Evolutionary conservation across 805 yeast genomes (phyloP), one percentile per base, ranked within the genome.

Genomic region (Lachancea mirantina): DNA sequence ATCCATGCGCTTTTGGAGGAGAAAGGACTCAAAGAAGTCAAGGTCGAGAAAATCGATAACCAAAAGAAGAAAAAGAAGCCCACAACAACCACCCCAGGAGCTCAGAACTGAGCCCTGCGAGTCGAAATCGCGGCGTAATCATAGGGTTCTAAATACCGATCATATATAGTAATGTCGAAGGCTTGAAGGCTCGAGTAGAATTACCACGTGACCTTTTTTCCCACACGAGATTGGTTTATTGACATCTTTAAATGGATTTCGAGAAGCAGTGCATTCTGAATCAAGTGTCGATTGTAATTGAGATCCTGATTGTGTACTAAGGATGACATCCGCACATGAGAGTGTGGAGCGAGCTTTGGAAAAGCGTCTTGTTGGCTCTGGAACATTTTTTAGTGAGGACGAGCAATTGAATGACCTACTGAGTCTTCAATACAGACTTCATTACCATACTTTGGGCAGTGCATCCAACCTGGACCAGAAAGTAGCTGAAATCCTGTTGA

Each of bases 11-110:
- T 85, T 45, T 66, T 88, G 46, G 76, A 78, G 45, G 92, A 84
- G 47, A 81, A 84, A 61, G 95, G 94, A 0, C 62, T 89, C 44
- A 68, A 74, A 30, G 84, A 81, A 40, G 82, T 88, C 41, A 85
- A 85, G 61, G 89, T 88, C n/a, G 96, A 87, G 59, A 82, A 77
- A 47, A 70, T 82, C 13, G 92, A 81, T 45, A 94, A 84, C 42
- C 80, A 80, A 61, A 81, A 78, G 62, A 78, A 78, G 60, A 78
- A 79, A 64, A 79, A 78, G 27, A 37, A 49, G 24, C 34, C 47
- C 11, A 46, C 44, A 19, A 23, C 30, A 8, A 19, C 41, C 9
- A 25, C 35, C 4, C 23, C 35, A n/a, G n/a, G n/a, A n/a, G n/a
- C n/a, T n/a, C 30, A 27, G 11, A 32, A 26, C 9, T 26, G 30